Conservation (phyloP, 148 eudicot genomes). For the Polygonum aviculare region DNA sequence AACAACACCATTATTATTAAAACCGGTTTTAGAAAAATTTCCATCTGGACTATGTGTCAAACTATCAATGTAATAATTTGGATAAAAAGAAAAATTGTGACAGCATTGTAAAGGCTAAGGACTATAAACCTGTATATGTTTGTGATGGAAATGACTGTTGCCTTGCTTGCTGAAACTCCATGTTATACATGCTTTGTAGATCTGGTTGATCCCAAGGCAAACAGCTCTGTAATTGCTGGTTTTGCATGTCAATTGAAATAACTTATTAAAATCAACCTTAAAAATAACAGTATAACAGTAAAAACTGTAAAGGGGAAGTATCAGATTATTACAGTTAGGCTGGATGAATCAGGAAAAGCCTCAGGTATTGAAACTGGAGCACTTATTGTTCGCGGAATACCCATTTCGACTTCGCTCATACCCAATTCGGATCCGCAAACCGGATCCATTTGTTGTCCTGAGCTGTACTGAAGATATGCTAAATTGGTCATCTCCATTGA, state of each 20-base stretch:
- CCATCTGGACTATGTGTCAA: background rate
- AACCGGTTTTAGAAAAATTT: no score
- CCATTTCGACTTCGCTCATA: conserved; percentile 6
- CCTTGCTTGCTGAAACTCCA: conserved; percentile 69
- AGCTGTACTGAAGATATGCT: conserved; percentile 37
- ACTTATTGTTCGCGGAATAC: conserved; percentile 40
- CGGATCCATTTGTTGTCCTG: conserved; percentile 38
- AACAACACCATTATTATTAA: background rate
- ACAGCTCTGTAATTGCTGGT: conserved; percentile 50
- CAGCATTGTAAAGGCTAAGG: background rate
- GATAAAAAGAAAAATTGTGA: no score
- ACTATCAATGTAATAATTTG: background rate
- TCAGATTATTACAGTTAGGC: conserved; percentile 46
- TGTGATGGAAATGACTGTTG: conserved; percentile 45
- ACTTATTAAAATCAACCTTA: background rate
- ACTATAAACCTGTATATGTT: conserved; percentile 56
- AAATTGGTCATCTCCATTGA: conserved; percentile 41
- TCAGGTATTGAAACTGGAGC: conserved; percentile 54
- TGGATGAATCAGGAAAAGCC: conserved; percentile 45
- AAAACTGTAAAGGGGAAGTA: background rate
- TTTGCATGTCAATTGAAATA: background rate
- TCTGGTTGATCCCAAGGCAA: conserved; percentile 61
- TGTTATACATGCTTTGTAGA: conserved; percentile 42
- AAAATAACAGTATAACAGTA: background rate
- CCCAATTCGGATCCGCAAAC: conserved; percentile 39